Base-by-base conservation (phyloP, 2,329 filamentous ascomycete species). In the Fusarium staphyleae region DNA sequence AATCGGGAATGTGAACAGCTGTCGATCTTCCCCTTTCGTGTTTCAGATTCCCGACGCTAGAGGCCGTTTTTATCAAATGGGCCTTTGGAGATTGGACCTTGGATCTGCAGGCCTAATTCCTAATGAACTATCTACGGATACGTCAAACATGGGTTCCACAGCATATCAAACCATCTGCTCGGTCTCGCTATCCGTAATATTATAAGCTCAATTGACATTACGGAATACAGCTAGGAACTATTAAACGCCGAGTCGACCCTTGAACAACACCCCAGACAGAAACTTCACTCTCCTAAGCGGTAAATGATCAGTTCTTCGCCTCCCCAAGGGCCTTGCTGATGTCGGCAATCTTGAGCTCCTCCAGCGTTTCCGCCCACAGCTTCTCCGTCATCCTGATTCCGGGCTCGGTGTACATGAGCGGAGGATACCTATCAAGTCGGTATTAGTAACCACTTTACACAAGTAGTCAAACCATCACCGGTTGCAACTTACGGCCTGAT, bases 1-100 rank as follows among this genome's bases (percentile, higher is more conserved):
- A 39, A 57, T 57, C 35, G 48, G 28, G n/a, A 12, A 16, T 24
- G 19, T 6, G 29, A 35, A 40, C 35, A 40, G 34, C 14, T 41
- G 47, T 52, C 49, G 52, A 58, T 54, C 48, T 24, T 28, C 29
- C 16, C 33, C 24, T 44, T 52, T 32, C 33, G 30, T 13, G 57
- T 62, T 62, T 61, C 57, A 61, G 53, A 61, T 60, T 46, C 52
- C 35, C 57, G 57, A 47, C 57, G 57, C 57, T 57, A 52, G 47
- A 10, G 22, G 11, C 18, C 35, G 37, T 56, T 51, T 11, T 36
- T 28, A 22, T 37, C 41, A 39, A 39, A 40, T 43, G 34, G 32
- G 50, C 52, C 41, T 50, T 32, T 36, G 34, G 22, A 36, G 32
- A 33, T 51, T 42, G 16, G 15, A 19, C 12, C 30, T 19, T 10